Evolutionary conservation across 2,329 filamentous ascomycete genomes (phyloP).

Genomic region (Aspergillus unguis): DNA sequence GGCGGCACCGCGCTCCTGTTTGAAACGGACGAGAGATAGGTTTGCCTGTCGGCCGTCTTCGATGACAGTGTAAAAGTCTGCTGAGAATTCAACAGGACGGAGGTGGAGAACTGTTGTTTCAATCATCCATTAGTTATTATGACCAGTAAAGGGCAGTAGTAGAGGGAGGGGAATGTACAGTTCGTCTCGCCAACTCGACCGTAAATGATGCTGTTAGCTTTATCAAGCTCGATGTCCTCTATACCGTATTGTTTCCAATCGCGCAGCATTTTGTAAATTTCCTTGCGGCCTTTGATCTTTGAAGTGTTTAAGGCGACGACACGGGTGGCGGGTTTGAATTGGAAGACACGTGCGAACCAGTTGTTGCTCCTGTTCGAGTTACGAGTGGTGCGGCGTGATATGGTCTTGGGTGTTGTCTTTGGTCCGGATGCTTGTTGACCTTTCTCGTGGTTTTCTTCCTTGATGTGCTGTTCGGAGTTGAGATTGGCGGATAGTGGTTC

Average conservation of each 20-base stretch:
- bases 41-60: conserved; percentile 75
- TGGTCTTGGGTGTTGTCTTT: neutral
- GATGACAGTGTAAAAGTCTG: conserved; percentile 83
- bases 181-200: conserved; percentile 74
- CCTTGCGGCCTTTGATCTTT: conserved; percentile 70
- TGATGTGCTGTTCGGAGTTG: conserved; percentile 14
- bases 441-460: conserved; percentile 20
- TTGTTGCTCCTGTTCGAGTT: conserved; percentile 57
- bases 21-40: conserved; percentile 78
- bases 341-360: conserved; percentile 85
- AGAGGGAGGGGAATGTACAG: conserved; percentile 56
- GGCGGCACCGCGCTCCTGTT: conserved; percentile 85
- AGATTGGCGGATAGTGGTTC: conserved; percentile 5
- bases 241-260: conserved; percentile 84
- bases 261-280: conserved; percentile 69
- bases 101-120: conserved; percentile 61
- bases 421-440: neutral
- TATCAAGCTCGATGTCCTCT: conserved; percentile 72
- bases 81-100: conserved; percentile 82
- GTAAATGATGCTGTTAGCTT: conserved; percentile 73
- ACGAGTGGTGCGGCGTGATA: conserved; percentile 11
- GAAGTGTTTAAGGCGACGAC: conserved; percentile 73
- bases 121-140: conserved; percentile 34
- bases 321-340: conserved; percentile 76
- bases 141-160: neutral